Evolutionary conservation across 2,329 filamentous ascomycete species (phyloP).

Genomic region (Pseudocercospora fijiensis): DNA sequence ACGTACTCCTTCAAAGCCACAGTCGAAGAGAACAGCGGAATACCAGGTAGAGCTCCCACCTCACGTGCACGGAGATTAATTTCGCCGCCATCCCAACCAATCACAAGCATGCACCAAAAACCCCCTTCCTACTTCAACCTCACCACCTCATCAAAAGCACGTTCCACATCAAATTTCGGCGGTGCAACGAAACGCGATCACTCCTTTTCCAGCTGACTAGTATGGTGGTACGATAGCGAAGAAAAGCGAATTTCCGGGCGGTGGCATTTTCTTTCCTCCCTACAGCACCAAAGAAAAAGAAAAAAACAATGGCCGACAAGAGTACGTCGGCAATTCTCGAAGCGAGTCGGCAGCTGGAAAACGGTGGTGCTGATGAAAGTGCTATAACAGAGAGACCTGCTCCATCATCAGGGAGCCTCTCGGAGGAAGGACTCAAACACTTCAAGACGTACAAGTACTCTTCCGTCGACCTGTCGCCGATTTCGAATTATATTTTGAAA

Average conservation of each 20-base stretch:
- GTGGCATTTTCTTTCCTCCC: not conserved
- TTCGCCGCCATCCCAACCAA: not conserved
- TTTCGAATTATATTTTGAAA: conserved; percentile 89
- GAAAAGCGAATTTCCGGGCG: not conserved
- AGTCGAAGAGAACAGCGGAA: not conserved
- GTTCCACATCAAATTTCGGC: conserved; percentile 6
- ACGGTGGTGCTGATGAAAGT: conserved; percentile 6
- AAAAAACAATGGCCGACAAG: conserved; percentile 10
- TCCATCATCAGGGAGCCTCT: conserved; percentile 54
- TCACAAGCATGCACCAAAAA: not conserved
- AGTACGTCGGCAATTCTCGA: conserved; percentile 3
- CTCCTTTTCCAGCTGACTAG: conserved; percentile 3
- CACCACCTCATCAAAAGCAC: conserved; percentile 1
- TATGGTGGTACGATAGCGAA: conserved; percentile 4
- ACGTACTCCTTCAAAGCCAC: not conserved
- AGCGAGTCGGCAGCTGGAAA: not conserved
- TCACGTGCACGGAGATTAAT: not conserved
- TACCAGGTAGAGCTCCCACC: not conserved
- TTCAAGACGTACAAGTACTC: conserved; percentile 97
- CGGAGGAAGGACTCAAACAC: conserved; percentile 85
- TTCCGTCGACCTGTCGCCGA: conserved; percentile 89
- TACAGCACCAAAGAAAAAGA: not conserved
- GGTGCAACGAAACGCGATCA: not conserved
- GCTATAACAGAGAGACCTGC: conserved; percentile 16
- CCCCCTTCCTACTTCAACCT: not conserved